A percentile compares a stretch with the other conserved stretches of the same genome.
Evolutionary conservation across 1,284 basidiomycete species (phyloP).

Genomic region (Bondarzewia mesenterica): DNA sequence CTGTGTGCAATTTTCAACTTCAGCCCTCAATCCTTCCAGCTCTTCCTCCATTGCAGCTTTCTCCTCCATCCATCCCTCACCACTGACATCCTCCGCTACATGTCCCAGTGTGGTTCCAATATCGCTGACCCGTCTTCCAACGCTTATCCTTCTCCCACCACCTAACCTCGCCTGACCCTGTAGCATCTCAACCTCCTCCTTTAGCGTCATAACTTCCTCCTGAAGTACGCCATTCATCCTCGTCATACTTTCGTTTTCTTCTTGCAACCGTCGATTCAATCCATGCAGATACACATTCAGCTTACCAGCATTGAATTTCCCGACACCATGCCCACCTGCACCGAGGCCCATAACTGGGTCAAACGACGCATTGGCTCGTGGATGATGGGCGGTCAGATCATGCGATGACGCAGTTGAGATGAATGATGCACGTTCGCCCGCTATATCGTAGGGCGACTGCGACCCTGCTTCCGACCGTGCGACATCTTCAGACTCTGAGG

Average conservation of each 20-base stretch:
- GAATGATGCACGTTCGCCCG: slow-evolving; percentile 47
- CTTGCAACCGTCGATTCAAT: slow-evolving; percentile 68
- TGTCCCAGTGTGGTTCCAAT: slow-evolving; percentile 43
- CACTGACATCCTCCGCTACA: slow-evolving; percentile 50
- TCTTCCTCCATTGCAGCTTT: slow-evolving; percentile 38
- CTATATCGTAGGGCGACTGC: slow-evolving; percentile 19
- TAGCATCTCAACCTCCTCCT: slow-evolving; percentile 32
- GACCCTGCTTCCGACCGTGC: slow-evolving; percentile 8
- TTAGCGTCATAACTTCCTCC: slow-evolving; percentile 25
- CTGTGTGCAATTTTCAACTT: slow-evolving; percentile 25
- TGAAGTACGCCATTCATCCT: slow-evolving; percentile 37
- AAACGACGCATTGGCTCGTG: slow-evolving; percentile 76
- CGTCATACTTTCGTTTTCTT: slow-evolving; percentile 67
- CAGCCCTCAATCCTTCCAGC: slow-evolving; percentile 41
- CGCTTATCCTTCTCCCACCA: slow-evolving; percentile 16
- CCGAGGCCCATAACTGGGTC: slow-evolving; percentile 70
- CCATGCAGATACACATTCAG: slow-evolving; percentile 77
- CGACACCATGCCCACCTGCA: slow-evolving; percentile 44
- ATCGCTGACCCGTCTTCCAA: slow-evolving; percentile 38
- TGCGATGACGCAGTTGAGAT: slow-evolving; percentile 78
- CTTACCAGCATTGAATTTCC: slow-evolving; percentile 74
- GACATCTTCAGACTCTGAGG: slow-evolving; percentile 20
- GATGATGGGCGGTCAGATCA: slow-evolving; percentile 73
- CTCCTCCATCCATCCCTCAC: slow-evolving; percentile 58
- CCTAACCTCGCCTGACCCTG: slow-evolving; percentile 21